Conservation (phyloP, 139 green algal genomes). For the Marvania coccoides region DNA sequence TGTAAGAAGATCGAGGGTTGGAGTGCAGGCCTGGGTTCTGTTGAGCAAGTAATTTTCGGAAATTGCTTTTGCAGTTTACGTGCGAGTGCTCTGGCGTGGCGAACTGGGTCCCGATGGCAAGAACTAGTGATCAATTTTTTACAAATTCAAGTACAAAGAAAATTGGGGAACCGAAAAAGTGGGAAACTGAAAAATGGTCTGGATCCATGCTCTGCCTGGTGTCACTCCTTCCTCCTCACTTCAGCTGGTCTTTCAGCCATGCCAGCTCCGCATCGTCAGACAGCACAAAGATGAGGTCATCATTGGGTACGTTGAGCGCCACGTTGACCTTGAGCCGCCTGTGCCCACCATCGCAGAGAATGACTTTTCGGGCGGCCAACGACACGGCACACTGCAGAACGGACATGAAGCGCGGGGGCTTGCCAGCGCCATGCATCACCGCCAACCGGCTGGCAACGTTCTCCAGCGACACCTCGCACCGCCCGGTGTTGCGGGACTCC, state of each 20-base stretch:
- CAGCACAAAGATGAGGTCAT: conserved; percentile 31
- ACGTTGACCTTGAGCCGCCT: conserved; percentile 25
- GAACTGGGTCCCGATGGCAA: too few relatives aligned
- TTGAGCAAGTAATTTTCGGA: too few relatives aligned
- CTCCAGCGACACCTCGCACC: conserved; percentile 22
- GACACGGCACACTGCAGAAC: conserved; percentile 6
- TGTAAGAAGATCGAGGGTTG: too few relatives aligned
- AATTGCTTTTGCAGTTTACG: too few relatives aligned
- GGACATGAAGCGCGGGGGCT: neutral
- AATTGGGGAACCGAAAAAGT: neutral
- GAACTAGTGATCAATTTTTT: too few relatives aligned
- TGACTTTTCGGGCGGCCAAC: conserved; percentile 33
- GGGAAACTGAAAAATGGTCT: too few relatives aligned
- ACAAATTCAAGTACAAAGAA: too few relatives aligned
- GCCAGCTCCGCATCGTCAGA: conserved; percentile 14
- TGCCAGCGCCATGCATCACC: neutral
- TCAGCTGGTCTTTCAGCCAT: conserved; percentile 20
- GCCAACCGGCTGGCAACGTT: neutral
- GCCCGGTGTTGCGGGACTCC: conserved; percentile 49
- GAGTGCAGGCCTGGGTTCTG: too few relatives aligned
- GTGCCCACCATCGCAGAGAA: conserved; percentile 22
- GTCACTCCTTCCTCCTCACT: neutral
- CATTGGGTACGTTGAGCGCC: conserved; percentile 34
- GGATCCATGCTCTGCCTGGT: too few relatives aligned
- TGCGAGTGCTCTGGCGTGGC: too few relatives aligned